Evolutionary conservation across 768 basidiomycete genomes (phyloP).

Genomic region (Psilocybe cyanescens): DNA sequence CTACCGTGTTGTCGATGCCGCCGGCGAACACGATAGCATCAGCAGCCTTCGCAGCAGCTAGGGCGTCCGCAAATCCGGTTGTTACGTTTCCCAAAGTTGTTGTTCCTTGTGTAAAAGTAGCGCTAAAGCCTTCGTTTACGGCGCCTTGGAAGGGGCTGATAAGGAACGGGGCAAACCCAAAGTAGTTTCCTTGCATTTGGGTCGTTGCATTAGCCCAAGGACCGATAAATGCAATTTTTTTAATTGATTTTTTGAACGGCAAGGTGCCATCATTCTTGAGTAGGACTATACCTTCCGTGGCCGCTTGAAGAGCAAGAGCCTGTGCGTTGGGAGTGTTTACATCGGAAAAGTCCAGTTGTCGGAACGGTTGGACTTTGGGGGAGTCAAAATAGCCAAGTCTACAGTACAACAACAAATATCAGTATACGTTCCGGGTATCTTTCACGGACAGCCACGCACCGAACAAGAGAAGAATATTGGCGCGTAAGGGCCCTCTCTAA

Average conservation of each 20-base stretch:
- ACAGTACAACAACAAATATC: too few species aligned
- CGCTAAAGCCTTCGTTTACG: slow-evolving; percentile 47
- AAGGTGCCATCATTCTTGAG: slow-evolving; percentile 68
- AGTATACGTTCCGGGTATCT: too few species aligned
- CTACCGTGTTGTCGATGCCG: slow-evolving; percentile 54
- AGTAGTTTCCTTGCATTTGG: slow-evolving; percentile 63
- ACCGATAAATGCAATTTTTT: slow-evolving; percentile 60
- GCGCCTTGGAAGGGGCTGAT: slow-evolving; percentile 56
- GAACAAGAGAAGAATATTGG: slow-evolving; percentile 56
- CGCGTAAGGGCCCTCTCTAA: slow-evolving; percentile 47
- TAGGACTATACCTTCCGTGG: slow-evolving; percentile 58
- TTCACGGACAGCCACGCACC: slow-evolving; percentile 33
- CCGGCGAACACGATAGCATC: slow-evolving; percentile 58
- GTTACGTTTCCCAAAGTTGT: slow-evolving; percentile 40
- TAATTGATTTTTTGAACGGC: slow-evolving; percentile 48
- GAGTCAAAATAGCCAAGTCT: slow-evolving; percentile 66
- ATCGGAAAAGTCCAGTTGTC: slow-evolving; percentile 50
- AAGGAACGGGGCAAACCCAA: slow-evolving; percentile 57
- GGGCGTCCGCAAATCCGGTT: slow-evolving; percentile 52
- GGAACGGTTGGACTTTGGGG: slow-evolving; percentile 49
- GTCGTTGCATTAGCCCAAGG: slow-evolving; percentile 61
- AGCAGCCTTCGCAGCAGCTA: slow-evolving; percentile 50
- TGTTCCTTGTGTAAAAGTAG: slow-evolving; percentile 47
- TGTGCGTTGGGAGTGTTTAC: slow-evolving; percentile 52
- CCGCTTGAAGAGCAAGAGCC: slow-evolving; percentile 52